Percentiles rank a stretch among this genome's conserved stretches.
Evolutionary conservation across 148 eudicot genomes (phyloP).

Genomic region (Rhododendron ovatum): DNA sequence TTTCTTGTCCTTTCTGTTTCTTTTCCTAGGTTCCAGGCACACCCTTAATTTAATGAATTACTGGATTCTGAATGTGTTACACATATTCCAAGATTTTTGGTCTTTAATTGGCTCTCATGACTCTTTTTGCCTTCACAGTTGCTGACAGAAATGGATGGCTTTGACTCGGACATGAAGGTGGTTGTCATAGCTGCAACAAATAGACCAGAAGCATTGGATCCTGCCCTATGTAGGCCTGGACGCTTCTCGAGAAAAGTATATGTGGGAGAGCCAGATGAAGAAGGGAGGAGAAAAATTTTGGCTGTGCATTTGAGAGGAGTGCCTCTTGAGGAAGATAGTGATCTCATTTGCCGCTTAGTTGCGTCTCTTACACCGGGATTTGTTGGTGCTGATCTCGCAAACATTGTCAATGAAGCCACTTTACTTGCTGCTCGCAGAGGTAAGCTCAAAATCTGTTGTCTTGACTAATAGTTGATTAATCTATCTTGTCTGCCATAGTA

Average conservation of each 20-base stretch:
- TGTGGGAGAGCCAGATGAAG: constrained; percentile 93
- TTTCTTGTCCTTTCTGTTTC: neutral
- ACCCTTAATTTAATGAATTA: neutral
- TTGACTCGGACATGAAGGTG: constrained; percentile 80
- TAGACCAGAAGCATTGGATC: constrained; percentile 92
- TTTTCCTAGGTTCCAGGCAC: neutral
- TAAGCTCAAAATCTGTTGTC: constrained; percentile 11
- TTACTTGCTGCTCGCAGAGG: constrained; percentile 98
- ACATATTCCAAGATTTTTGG: neutral
- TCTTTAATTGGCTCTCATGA: neutral
- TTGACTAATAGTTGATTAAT: neutral
- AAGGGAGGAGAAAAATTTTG: constrained; percentile 78
- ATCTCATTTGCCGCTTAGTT: constrained; percentile 67
- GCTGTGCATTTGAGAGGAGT: constrained; percentile 84
- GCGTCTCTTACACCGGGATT: constrained; percentile 90
- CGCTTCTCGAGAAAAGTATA: constrained; percentile 94
- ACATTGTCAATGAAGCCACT: constrained; percentile 90
- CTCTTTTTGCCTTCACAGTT: constrained; percentile 36
- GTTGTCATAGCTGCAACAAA: constrained; percentile 95
- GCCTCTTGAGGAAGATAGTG: constrained; percentile 79
- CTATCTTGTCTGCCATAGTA: neutral
- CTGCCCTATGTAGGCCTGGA: constrained; percentile 97
- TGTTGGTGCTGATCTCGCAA: constrained; percentile 97
- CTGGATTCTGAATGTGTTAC: neutral
- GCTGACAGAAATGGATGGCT: constrained; percentile 98